A percentile compares a stretch with the other conserved stretches of the same genome.
These are phyloP conservation scores for Hypoxylon sp. DNA, from an alignment of 2,329 filamentous ascomycete genomes.

Conservation along the genomic window DNA sequence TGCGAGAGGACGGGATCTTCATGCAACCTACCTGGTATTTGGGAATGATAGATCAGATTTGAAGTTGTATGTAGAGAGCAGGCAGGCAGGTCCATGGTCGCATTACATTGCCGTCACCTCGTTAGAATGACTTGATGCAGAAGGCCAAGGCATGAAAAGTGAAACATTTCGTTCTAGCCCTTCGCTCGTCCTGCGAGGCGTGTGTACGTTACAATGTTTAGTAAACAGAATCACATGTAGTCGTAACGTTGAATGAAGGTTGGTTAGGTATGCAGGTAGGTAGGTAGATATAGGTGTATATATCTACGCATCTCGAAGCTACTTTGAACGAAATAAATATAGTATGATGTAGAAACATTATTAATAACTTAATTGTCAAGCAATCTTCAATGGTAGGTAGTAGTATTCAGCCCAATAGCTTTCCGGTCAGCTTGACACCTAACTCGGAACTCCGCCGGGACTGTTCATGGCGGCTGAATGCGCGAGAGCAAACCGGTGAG, in stretches of 20 bases:
- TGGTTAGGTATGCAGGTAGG: too few relatives aligned
- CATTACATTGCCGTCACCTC: conserved; percentile 27
- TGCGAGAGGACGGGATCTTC: background rate
- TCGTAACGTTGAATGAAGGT: conserved; percentile 24
- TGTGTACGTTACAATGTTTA: background rate
- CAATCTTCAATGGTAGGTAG: too few relatives aligned
- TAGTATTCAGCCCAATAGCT: too few relatives aligned
- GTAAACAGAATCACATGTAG: conserved; percentile 5
- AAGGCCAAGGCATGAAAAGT: conserved; percentile 5
- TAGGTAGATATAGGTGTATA: too few relatives aligned
- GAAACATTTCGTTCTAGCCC: conserved; percentile 5
- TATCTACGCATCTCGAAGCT: too few relatives aligned
- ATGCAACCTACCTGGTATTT: conserved; percentile 29
- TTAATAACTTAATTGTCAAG: too few relatives aligned
- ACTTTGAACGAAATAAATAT: too few relatives aligned
- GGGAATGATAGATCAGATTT: conserved; percentile 32
- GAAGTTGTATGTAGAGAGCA: too few relatives aligned
- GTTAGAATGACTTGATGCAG: conserved; percentile 11
- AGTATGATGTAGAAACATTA: too few relatives aligned
- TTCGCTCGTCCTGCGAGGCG: background rate
- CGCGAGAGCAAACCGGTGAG: background rate
- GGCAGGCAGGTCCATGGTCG: conserved; percentile 1
- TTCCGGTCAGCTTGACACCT: too few relatives aligned
- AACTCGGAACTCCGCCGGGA: too few relatives aligned
- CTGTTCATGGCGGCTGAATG: too few relatives aligned